Percentiles rank a stretch among this genome's conserved stretches.
Conservation (phyloP, 129 eudicot genomes). For the Helianthus tuberosus region DNA sequence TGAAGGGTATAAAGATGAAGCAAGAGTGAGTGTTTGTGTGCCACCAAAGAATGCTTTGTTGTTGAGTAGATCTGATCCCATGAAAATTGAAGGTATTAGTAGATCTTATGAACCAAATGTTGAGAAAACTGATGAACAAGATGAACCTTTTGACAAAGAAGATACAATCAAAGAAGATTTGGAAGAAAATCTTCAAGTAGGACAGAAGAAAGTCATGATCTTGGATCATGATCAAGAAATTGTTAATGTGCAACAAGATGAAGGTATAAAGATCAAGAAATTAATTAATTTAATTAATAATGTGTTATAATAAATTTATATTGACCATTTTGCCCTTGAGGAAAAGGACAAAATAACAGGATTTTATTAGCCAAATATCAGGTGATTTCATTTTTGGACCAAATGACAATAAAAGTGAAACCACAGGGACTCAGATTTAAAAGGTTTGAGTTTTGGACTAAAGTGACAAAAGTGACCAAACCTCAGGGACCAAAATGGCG, state of each 20-base stretch:
- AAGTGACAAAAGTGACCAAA: too few species aligned
- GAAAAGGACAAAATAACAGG: too few species aligned
- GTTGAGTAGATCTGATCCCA: conserved; percentile 94
- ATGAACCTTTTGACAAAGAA: conserved; percentile 14
- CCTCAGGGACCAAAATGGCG: too few species aligned
- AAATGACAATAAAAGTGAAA: too few species aligned
- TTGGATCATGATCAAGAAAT: conserved; percentile 27
- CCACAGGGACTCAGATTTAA: too few species aligned
- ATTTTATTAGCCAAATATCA: too few species aligned
- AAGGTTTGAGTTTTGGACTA: too few species aligned
- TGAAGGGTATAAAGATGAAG: conserved; percentile 46
- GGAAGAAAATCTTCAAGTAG: conserved; percentile 8
- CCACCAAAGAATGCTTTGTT: conserved; percentile 97
- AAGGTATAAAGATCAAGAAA: background rate
- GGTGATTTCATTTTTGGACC: too few species aligned
- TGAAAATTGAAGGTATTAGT: conserved; percentile 62
- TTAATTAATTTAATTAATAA: too few species aligned
- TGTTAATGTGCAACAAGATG: conserved; percentile 12
- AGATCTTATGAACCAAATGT: conserved; percentile 58
- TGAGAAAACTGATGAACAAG: conserved; percentile 10
- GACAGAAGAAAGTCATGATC: conserved; percentile 2
- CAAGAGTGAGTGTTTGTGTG: conserved; percentile 69
- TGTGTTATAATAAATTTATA: too few species aligned
- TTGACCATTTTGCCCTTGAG: too few species aligned
- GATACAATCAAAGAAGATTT: conserved; percentile 21